A percentile compares a stretch with the other conserved stretches of the same genome.
phyloP scores from a whole-genome alignment of 768 basidiomycete species.

The Auriscalpium orientale region DNA sequence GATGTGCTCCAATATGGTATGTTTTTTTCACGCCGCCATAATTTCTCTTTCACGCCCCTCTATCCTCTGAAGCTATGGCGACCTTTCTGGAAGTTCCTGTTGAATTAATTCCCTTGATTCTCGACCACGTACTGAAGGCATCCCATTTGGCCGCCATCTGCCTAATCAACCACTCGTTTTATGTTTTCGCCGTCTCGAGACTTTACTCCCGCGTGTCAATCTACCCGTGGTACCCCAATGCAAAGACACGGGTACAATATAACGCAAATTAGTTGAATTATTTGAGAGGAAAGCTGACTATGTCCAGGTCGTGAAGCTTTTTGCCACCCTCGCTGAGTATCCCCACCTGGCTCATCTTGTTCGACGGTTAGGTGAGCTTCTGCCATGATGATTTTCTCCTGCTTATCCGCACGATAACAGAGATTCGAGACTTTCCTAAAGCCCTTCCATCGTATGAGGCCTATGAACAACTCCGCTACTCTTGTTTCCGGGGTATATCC shows the following conservation, averaged over 20 bases:
- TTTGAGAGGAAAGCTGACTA: background rate
- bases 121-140: constrained; percentile 43
- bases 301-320: constrained; percentile 50
- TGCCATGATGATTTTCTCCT: background rate
- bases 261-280: constrained; percentile 2
- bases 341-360: constrained; percentile 54
- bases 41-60: background rate
- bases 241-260: constrained; percentile 45
- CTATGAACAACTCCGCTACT: constrained; percentile 26
- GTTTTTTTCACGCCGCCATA: background rate
- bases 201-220: constrained; percentile 57
- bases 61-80: constrained; percentile 24
- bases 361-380: constrained; percentile 45
- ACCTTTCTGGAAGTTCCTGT: constrained; percentile 52
- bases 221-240: constrained; percentile 64
- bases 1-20: background rate
- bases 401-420: constrained; percentile 26
- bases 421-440: constrained; percentile 70
- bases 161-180: constrained; percentile 52
- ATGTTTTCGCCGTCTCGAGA: constrained; percentile 37
- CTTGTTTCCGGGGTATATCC: constrained; percentile 42
- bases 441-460: constrained; percentile 25
- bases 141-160: constrained; percentile 44
- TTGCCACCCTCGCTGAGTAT: constrained; percentile 47
- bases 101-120: constrained; percentile 53